These are phyloP conservation scores for Blastocystis sp. DNA, from an alignment of 352 stramenopile species.

Conservation along the genomic window DNA sequence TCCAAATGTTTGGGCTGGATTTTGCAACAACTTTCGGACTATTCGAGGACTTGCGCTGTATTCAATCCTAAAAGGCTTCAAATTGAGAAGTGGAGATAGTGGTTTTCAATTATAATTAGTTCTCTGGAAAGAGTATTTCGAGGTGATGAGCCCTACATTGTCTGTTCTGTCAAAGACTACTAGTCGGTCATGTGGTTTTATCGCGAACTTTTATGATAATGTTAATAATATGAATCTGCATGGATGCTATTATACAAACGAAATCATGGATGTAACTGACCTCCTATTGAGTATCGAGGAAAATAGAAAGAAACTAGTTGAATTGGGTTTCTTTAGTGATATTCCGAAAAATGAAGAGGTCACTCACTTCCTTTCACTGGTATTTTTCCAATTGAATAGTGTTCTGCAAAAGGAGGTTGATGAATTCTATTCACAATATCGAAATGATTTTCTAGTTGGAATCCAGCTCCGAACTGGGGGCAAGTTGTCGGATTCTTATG, in stretches of 20 bases:
- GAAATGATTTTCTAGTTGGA: not conserved
- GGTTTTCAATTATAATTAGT: not conserved
- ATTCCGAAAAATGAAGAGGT: conserved; percentile 13
- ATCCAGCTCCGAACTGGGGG: conserved; percentile 37
- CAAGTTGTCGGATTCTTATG: not conserved
- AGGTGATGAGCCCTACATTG: not conserved
- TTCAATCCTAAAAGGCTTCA: not conserved
- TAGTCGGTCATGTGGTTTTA: not conserved
- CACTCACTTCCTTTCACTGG: not conserved
- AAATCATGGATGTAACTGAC: not conserved
- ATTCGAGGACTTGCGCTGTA: not conserved
- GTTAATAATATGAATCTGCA: not conserved
- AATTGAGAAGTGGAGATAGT: not conserved
- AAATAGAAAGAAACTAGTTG: not conserved
- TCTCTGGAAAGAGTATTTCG: conserved; percentile 8
- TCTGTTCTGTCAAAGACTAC: not conserved
- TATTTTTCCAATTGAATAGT: not conserved
- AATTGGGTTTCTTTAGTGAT: not conserved
- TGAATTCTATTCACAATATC: not conserved
- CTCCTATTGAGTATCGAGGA: not conserved
- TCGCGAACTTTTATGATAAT: not conserved
- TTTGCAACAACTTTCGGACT: not conserved
- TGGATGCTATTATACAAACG: not conserved
- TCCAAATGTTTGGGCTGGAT: conserved; percentile 8
- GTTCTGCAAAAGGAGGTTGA: not conserved